Base-by-base conservation (phyloP, 139 green algal species). In the Chlamydomonas sp. region DNA sequence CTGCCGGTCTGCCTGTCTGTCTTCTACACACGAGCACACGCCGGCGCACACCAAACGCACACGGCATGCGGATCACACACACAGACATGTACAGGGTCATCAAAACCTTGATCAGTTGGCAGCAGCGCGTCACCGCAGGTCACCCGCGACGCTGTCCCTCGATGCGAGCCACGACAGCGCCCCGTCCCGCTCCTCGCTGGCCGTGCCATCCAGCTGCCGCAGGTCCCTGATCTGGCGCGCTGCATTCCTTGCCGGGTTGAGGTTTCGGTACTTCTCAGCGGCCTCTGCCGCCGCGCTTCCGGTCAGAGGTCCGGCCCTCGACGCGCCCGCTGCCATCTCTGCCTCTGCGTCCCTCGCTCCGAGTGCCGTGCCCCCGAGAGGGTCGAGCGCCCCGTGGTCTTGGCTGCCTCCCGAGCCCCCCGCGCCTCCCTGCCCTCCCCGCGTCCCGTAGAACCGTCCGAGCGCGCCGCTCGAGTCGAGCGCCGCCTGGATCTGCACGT, bases 241-340 rank as follows among this genome's bases (percentile, higher is more conserved):
- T 36, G 57, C 24, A 30, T 69, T 69, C 6, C 31, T 57, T n/a
- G 62, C 62, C 35, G 62, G 34, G 29, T 69, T 69, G 36, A 69
- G 22, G 37, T 69, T 69, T 5, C 33, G n/a, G 37, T 69, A 69
- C 6, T 58, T 30, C 62, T 24, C 54, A 13, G 20, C 16, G 4
- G 62, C 62, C n/a, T 69, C 37, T n/a, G n/a, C 37, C 3, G 62
- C 24, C 34, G 6, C 13, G 35, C 20, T 49, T 5, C 37, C 37
- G 36, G 34, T 54, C 43, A 13, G 13, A 54, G 43, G 13, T 13
- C 43, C 43, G 13, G 16, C 43, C 43, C 43, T 26, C 13, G 43
- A 26, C 13, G 43, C 13, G 43, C 13, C 13, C 43, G 43, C 43
- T 54, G 43, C 43, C 13, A 13, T 54, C 43, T 54, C 43, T 16